Evolutionary conservation across 345 rosid genomes (phyloP).

Genomic region (Murraya paniculata): DNA sequence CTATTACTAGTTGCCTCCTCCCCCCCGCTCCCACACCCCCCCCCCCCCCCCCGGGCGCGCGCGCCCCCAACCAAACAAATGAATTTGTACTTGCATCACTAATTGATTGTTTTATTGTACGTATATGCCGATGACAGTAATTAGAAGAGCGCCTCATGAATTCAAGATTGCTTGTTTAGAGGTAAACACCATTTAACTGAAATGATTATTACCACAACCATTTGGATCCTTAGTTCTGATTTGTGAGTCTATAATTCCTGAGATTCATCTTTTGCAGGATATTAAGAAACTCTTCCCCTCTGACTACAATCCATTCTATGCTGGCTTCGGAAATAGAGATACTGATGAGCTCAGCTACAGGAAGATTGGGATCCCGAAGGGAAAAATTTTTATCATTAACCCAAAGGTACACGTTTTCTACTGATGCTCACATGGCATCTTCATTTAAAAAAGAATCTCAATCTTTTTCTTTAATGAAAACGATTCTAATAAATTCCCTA

Average conservation of each 20-base stretch:
- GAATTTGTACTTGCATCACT: background rate
- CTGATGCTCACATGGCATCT: background rate
- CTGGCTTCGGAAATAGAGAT: conserved; percentile 91
- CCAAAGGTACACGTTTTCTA: conserved; percentile 56
- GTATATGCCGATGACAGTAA: conserved; percentile 44
- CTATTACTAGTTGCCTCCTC: background rate
- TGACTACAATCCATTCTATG: conserved; percentile 89
- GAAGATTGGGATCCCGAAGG: conserved; percentile 90
- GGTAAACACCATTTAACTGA: conserved; percentile 38
- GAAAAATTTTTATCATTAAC: conserved; percentile 87
- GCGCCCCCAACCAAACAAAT: no score
- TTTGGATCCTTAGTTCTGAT: background rate
- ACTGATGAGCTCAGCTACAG: conserved; percentile 88
- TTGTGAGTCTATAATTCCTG: background rate
- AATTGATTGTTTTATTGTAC: conserved; percentile 10
- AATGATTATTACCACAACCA: background rate
- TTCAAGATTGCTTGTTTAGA: conserved; percentile 93
- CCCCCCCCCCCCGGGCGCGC: no score
- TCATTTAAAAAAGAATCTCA: background rate
- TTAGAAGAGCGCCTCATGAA: conserved; percentile 93
- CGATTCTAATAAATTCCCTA: background rate
- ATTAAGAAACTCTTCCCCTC: conserved; percentile 81
- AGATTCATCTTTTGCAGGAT: conserved; percentile 45
- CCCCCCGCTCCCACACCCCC: no score
- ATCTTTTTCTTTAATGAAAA: background rate